These are phyloP conservation scores for Graphiopsis chlorocephala DNA, from an alignment of 2,329 filamentous ascomycete genomes.

Conservation along the genomic window DNA sequence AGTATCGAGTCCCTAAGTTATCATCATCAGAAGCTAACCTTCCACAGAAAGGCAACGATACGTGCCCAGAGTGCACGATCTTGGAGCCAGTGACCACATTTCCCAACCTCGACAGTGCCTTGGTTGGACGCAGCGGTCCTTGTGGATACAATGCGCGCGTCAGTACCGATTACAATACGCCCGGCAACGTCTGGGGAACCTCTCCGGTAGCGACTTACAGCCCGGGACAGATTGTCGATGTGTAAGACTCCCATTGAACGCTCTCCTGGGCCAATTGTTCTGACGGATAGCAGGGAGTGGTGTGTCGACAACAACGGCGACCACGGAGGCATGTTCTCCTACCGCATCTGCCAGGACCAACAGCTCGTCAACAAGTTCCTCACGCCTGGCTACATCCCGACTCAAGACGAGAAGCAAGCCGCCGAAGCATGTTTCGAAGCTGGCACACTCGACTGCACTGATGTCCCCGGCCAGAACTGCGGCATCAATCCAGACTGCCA, in stretches of 20 bases:
- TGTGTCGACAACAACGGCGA: constrained; percentile 1
- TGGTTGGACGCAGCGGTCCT: neutral
- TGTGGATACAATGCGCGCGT: neutral
- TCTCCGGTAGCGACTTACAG: neutral
- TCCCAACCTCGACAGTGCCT: neutral
- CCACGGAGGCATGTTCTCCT: constrained; percentile 6
- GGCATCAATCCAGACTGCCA: neutral
- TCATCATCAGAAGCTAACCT: neutral
- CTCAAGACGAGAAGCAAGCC: neutral
- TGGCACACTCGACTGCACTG: neutral
- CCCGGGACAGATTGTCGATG: neutral
- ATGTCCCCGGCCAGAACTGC: neutral
- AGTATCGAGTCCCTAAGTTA: neutral
- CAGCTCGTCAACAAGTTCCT: neutral
- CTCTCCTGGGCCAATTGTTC: neutral
- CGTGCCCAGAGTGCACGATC: neutral
- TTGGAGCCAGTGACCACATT: neutral
- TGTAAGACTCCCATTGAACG: neutral
- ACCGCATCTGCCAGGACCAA: neutral
- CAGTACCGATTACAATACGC: neutral
- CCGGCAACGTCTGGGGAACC: neutral
- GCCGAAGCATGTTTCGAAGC: neutral
- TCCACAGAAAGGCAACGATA: neutral
- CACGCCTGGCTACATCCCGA: neutral
- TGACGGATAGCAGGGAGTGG: neutral